Conservation (phyloP, 352 stramenopile species). For the Pythium plurisporium region DNA sequence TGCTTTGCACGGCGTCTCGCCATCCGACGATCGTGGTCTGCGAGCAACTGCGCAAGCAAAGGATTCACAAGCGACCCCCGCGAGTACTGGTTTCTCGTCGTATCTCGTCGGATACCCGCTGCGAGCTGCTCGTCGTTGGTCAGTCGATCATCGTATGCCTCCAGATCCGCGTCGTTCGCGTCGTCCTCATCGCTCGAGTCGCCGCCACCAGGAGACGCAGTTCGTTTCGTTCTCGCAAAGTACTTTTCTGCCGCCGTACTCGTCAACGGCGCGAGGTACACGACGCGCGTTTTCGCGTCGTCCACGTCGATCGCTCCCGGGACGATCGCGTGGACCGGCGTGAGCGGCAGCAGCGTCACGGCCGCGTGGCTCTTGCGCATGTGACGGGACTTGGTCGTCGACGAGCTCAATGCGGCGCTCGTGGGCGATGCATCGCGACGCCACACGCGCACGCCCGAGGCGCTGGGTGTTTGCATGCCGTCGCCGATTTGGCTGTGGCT, state of each 20-base stretch:
- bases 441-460: no score
- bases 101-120: not conserved
- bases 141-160: not conserved
- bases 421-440: not conserved
- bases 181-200: not conserved
- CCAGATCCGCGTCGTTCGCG: no score
- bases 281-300: constrained; percentile 9
- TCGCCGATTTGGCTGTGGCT: no score
- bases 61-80: constrained; percentile 1
- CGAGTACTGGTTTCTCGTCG: not conserved
- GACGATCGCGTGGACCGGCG: constrained; percentile 15
- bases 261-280: constrained; percentile 23
- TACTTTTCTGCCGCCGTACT: constrained; percentile 23
- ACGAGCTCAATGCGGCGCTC: no score
- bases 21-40: not conserved
- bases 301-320: constrained; percentile 14
- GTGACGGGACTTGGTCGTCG: not conserved
- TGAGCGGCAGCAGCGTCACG: constrained; percentile 21
- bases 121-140: not conserved
- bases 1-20: constrained; percentile 4
- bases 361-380: not conserved
- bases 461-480: no score
- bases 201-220: not conserved
- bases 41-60: constrained; percentile 1
- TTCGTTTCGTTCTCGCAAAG: constrained; percentile 14